phyloP scores from a whole-genome alignment of 148 eudicot species.

The Rhododendron mucronatum region DNA sequence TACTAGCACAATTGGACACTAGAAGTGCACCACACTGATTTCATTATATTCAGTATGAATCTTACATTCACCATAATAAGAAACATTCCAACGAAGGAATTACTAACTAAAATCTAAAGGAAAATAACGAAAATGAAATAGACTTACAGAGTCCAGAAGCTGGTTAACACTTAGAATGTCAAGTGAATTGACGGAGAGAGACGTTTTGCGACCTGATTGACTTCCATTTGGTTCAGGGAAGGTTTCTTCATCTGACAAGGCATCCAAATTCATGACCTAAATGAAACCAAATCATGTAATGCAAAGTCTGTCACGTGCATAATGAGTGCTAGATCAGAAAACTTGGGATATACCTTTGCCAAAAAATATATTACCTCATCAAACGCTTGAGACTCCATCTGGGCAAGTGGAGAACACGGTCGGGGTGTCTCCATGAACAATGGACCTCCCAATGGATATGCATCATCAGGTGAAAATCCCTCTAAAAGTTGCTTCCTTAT shows the following conservation, averaged over 20 bases:
- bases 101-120: background rate
- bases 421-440: constrained; percentile 82
- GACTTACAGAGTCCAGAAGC: constrained; percentile 84
- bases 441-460: constrained; percentile 54
- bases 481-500: constrained; percentile 55
- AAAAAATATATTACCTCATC: constrained; percentile 51
- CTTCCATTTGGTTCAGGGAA: constrained; percentile 57
- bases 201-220: constrained; percentile 67
- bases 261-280: constrained; percentile 39
- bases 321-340: background rate
- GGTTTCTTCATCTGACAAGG: constrained; percentile 51
- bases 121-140: background rate
- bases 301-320: background rate
- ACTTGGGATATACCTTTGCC: background rate
- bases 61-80: background rate
- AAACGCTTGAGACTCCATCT: constrained; percentile 42
- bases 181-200: constrained; percentile 51
- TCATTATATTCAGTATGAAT: background rate
- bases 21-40: background rate
- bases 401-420: constrained; percentile 58
- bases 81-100: background rate
- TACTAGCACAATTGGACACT: background rate
- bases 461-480: constrained; percentile 79
- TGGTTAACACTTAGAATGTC: constrained; percentile 81
- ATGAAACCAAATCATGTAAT: constrained; percentile 3